Conservation (phyloP, 306 rosid genomes). For the Pachyrhizus erosus region DNA sequence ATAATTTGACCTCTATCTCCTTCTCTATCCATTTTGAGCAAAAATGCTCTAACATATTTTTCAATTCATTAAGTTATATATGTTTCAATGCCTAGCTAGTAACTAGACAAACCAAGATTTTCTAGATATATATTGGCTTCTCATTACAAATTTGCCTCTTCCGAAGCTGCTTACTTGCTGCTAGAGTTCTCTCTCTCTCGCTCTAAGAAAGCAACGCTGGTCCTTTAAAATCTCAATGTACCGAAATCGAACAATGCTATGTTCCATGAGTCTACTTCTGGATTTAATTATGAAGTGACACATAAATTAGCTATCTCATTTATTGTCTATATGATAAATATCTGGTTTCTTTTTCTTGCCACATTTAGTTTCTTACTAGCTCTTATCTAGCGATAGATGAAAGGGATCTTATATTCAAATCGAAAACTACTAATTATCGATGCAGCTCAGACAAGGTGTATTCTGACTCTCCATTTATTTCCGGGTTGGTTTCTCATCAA, state of each 20-base stretch:
- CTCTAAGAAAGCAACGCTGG: not conserved
- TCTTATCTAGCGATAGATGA: not conserved
- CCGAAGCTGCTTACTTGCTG: not conserved
- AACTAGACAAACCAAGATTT: not conserved
- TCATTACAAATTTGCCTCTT: not conserved
- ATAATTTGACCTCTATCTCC: conserved; percentile 18
- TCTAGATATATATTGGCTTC: not conserved
- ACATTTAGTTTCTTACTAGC: not conserved
- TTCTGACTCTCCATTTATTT: not conserved
- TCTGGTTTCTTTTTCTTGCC: not conserved
- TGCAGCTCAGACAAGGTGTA: not conserved
- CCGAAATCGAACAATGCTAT: not conserved
- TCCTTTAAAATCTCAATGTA: conserved; percentile 27
- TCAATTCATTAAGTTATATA: not conserved
- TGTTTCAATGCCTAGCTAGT: not conserved
- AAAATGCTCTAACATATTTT: not conserved
- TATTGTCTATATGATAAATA: not conserved
- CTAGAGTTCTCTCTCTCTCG: not conserved
- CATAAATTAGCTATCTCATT: not conserved
- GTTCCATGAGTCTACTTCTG: conserved; percentile 7
- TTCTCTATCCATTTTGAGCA: not conserved
- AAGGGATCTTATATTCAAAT: not conserved
- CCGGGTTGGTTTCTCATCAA: not conserved
- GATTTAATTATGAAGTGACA: conserved; percentile 11
- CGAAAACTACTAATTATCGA: not conserved